A percentile compares a stretch with the other conserved stretches of the same genome.
These are phyloP conservation scores for Ramularia collo-cygni DNA, from an alignment of 2,329 filamentous ascomycete species.

Conservation along the genomic window DNA sequence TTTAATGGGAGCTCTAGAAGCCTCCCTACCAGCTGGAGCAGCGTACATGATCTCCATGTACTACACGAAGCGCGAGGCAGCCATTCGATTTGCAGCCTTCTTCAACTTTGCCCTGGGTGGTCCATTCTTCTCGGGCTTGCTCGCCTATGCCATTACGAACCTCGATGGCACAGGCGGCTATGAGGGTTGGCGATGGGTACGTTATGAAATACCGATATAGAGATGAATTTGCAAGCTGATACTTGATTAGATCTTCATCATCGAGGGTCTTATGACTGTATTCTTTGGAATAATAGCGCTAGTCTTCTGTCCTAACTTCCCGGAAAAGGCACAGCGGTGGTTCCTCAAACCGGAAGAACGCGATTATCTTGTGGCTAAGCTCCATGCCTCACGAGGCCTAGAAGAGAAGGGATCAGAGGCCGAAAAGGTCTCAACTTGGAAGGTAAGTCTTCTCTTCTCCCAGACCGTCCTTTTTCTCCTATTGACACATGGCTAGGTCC, in stretches of 20 bases:
- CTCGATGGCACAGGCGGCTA: conserved; percentile 7
- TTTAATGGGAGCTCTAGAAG: conserved; percentile 4
- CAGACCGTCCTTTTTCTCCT: not conserved
- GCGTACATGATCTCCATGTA: conserved; percentile 8
- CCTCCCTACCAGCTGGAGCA: conserved; percentile 3
- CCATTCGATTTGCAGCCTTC: conserved; percentile 8
- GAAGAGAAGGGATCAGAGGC: conserved; percentile 7
- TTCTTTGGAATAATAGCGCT: conserved; percentile 9
- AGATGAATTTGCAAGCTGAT: not conserved
- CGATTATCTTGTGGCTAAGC: conserved; percentile 6
- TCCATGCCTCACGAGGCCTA: conserved; percentile 4
- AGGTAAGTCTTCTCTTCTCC: not conserved
- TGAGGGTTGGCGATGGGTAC: conserved; percentile 8
- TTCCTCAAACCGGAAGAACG: conserved; percentile 6
- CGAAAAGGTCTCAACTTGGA: conserved; percentile 8
- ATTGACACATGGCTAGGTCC: not conserved
- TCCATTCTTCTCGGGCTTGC: conserved; percentile 8
- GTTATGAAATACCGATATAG: not conserved
- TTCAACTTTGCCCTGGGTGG: conserved; percentile 9
- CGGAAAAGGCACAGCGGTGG: conserved; percentile 8
- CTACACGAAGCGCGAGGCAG: conserved; percentile 4
- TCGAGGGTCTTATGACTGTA: conserved; percentile 10
- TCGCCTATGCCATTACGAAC: conserved; percentile 9
- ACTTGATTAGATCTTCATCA: conserved; percentile 7
- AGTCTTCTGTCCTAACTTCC: conserved; percentile 7